Percentiles rank a stretch among this genome's conserved stretches.
Evolutionary conservation across 169 alveolate genomes (phyloP).

Genomic region (Cryptosporidium meleagridis): DNA sequence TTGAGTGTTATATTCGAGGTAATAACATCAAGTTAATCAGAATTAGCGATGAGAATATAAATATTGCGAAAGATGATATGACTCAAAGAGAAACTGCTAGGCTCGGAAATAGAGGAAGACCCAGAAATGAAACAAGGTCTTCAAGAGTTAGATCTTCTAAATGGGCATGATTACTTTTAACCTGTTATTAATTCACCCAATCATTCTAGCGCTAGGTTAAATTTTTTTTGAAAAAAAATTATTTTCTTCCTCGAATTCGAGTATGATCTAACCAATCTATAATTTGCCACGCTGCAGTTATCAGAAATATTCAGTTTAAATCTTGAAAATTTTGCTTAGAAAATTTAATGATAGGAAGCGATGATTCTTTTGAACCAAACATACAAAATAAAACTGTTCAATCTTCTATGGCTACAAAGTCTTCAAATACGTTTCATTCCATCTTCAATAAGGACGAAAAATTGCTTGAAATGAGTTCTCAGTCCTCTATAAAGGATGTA

Average conservation of each 20-base stretch:
- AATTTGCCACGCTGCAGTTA: constrained; percentile 34
- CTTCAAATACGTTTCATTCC: constrained; percentile 30
- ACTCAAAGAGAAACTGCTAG: constrained; percentile 48
- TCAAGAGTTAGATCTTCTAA: constrained; percentile 44
- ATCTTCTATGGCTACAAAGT: constrained; percentile 11
- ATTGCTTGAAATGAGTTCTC: constrained; percentile 28
- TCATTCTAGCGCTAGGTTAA: constrained; percentile 42
- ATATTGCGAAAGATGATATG: constrained; percentile 83
- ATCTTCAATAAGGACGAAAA: constrained; percentile 36
- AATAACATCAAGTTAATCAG: constrained; percentile 86
- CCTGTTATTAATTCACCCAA: not conserved
- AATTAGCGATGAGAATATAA: constrained; percentile 84
- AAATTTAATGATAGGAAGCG: constrained; percentile 47
- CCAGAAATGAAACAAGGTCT: constrained; percentile 33
- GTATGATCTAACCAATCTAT: constrained; percentile 29
- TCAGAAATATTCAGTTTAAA: not conserved
- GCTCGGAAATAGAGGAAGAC: constrained; percentile 28
- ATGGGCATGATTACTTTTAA: not conserved
- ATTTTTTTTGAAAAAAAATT: constrained; percentile 36
- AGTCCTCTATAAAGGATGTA: constrained; percentile 22
- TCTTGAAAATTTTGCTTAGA: not conserved
- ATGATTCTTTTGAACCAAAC: constrained; percentile 52
- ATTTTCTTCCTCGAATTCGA: constrained; percentile 57
- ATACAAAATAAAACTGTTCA: constrained; percentile 5
- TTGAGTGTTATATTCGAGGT: constrained; percentile 87